Evolutionary conservation across 1,139 yeast species (phyloP), one percentile per base, ranked within the genome.

Genomic region (Chernovozyma aurita): DNA sequence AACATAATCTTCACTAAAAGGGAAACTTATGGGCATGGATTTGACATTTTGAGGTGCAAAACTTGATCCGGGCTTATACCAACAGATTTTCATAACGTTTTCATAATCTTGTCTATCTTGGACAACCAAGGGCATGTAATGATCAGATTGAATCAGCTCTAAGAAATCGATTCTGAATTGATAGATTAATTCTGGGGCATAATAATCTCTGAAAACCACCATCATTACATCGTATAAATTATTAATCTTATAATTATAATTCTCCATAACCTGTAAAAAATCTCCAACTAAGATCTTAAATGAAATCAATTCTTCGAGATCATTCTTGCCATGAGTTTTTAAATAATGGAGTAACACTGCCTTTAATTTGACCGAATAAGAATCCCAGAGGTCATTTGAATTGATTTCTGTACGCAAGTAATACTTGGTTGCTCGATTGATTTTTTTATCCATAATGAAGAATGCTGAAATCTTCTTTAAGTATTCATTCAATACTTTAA

Each of bases 1-100:
- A 14, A 94, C 90, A 50, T 87, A 90, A 45, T 87, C 80, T 41
- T 85, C 85, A 41, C 96, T 86, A 54, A 90, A 92, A 4, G 98
- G 97, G 39, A 90, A 68, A 2, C 79, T 72, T n/a, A 80, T 70
- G 0, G 96, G 95, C 53, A 85, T 57, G 4, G 52, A 47, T 35
- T 50, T 44, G 32, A 62, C 50, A 30, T 61, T 60, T 4, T 56
- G 48, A 22, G 74, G 69, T 5, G 69, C 62, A 52, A 68, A 69
- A 37, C 66, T 53, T 2, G 74, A 72, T 32, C 72, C 73, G 12
- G 73, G 69, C 41, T 75, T 73, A 53, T 82, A 84, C 87, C 95
- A 88, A 42, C 88, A 74, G 14, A 79, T 68, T 38, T 67, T 65
- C 50, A 80, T 68, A 34, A 83, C 78, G 50, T 73, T 78, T 16